These are phyloP conservation scores for Amanita thiersii DNA, from an alignment of 768 basidiomycete genomes.

Conservation along the genomic window DNA sequence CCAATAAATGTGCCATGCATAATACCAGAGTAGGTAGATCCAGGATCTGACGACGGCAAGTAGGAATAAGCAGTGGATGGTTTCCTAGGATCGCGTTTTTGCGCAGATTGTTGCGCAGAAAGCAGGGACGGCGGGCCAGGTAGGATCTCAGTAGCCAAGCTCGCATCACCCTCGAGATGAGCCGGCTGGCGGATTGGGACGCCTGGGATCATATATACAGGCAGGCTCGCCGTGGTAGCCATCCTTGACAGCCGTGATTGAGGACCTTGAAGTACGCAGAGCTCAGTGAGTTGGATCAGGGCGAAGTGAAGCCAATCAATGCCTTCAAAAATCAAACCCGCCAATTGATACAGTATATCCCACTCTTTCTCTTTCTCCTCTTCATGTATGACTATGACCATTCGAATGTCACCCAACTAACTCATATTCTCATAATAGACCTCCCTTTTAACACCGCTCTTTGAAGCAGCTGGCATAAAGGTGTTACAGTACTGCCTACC, in stretches of 20 bases:
- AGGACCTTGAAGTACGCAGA: constrained; percentile 17
- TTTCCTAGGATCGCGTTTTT: constrained; percentile 79
- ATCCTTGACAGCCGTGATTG: constrained; percentile 31
- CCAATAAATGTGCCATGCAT: constrained; percentile 57
- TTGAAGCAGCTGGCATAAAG: no score
- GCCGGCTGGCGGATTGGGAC: constrained; percentile 68
- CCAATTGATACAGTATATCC: no score
- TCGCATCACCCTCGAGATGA: constrained; percentile 76
- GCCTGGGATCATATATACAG: constrained; percentile 66
- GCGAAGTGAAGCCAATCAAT: constrained; percentile 7
- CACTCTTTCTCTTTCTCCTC: no score
- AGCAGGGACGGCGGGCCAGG: constrained; percentile 77
- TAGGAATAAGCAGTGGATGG: constrained; percentile 64
- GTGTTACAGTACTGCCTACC: no score
- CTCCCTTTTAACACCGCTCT: no score
- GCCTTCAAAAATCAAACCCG: no score
- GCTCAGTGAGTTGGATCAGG: constrained; percentile 15
- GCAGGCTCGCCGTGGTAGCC: constrained; percentile 67
- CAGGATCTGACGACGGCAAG: constrained; percentile 78
- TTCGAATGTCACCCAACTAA: no score
- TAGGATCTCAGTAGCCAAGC: constrained; percentile 83
- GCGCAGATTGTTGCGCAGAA: constrained; percentile 59
- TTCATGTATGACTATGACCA: no score
- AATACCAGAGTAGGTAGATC: constrained; percentile 79
- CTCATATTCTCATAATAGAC: no score